Percentiles rank a stretch among this genome's conserved stretches.
These are phyloP conservation scores for Colletotrichum sp. DNA, from an alignment of 2,329 filamentous ascomycete genomes.

Conservation along the genomic window DNA sequence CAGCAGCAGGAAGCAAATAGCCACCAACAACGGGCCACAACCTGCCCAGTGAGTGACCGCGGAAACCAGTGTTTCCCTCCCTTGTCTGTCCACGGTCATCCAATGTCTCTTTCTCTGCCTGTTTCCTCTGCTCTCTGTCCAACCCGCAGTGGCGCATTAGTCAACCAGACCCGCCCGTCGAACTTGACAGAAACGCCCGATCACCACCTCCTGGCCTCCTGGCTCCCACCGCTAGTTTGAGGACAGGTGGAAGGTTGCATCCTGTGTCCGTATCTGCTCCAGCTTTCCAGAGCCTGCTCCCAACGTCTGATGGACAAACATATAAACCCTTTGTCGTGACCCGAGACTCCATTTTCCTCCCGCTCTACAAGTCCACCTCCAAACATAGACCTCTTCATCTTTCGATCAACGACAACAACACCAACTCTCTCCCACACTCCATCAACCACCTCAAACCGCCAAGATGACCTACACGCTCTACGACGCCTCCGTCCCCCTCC, in stretches of 20 bases:
- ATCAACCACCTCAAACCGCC: rapidly evolving
- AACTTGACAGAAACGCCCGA: conserved; percentile 17
- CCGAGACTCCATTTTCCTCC: not conserved
- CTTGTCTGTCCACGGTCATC: not conserved
- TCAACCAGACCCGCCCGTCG: conserved; percentile 17
- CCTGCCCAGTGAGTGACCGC: not conserved
- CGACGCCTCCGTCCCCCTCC: conserved; percentile 13
- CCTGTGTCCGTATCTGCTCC: not conserved
- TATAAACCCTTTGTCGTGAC: not conserved
- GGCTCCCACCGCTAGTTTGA: conserved; percentile 15
- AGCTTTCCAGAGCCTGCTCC: not conserved
- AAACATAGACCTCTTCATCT: not conserved
- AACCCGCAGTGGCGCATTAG: conserved; percentile 1
- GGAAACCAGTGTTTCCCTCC: not conserved
- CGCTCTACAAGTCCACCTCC: not conserved
- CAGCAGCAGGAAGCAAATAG: not conserved
- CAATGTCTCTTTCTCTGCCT: not conserved
- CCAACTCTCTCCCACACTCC: too few species aligned
- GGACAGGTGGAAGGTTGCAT: not conserved
- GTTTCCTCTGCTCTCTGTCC: not conserved
- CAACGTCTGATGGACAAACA: not conserved
- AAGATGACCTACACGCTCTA: conserved; percentile 14
- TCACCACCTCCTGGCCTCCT: not conserved
- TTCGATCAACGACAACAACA: not conserved
- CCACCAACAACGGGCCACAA: not conserved